A percentile compares a stretch with the other conserved stretches of the same genome.
phyloP scores from a whole-genome alignment of 2,329 filamentous ascomycete species.

The Fusarium sp. region DNA sequence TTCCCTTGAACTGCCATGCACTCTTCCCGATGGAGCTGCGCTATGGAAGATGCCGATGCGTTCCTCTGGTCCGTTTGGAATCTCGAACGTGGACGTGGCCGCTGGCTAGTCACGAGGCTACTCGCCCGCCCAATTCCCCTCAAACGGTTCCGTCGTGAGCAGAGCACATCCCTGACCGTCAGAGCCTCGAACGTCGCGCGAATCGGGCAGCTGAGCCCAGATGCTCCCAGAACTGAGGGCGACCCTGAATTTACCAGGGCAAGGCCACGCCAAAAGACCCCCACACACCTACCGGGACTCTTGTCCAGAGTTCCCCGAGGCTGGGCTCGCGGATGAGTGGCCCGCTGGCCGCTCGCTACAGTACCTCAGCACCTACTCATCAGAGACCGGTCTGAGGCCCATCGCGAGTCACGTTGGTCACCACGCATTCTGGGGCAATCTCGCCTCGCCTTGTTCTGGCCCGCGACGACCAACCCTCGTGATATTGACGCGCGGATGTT shows the following conservation, averaged over 20 bases:
- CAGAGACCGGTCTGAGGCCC: constrained; percentile 39
- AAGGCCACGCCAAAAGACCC: not conserved
- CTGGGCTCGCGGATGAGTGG: constrained; percentile 41
- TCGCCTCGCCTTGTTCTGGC: constrained; percentile 39
- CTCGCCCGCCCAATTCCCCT: constrained; percentile 5
- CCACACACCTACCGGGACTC: constrained; percentile 33
- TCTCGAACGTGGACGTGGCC: constrained; percentile 39
- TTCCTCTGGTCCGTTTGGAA: constrained; percentile 32
- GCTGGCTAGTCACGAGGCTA: constrained; percentile 32
- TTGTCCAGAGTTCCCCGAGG: constrained; percentile 27
- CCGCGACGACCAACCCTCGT: constrained; percentile 34
- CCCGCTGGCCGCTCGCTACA: constrained; percentile 34
- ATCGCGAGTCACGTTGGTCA: constrained; percentile 43
- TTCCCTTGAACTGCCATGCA: constrained; percentile 11
- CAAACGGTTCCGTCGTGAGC: constrained; percentile 37
- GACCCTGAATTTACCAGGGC: constrained; percentile 18
- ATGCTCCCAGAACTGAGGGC: constrained; percentile 29
- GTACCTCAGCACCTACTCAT: constrained; percentile 19
- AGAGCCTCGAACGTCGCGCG: constrained; percentile 17
- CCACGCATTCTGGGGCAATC: constrained; percentile 21
- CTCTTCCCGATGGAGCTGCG: constrained; percentile 21
- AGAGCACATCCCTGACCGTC: constrained; percentile 18
- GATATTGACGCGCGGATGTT: constrained; percentile 35
- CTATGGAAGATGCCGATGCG: constrained; percentile 18
- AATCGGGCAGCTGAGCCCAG: constrained; percentile 33